Conservation (phyloP, 768 basidiomycete species). For the Pleurotus tuber-regium region DNA sequence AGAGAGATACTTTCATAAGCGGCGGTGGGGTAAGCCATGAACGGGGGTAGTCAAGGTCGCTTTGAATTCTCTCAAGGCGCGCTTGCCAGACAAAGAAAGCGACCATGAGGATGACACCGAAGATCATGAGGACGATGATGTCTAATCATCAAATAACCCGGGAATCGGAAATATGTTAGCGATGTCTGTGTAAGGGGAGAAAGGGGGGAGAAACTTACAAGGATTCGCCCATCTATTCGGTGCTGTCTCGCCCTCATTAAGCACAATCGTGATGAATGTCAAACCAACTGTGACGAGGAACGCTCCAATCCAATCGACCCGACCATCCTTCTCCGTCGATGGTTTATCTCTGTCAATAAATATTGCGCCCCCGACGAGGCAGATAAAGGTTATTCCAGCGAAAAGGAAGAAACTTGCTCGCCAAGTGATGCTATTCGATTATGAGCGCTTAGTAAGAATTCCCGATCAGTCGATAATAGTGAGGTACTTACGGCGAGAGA, state of each 20-base stretch:
- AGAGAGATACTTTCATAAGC: slow-evolving; percentile 60
- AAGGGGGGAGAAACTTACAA: slow-evolving; percentile 18
- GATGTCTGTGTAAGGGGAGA: slow-evolving; percentile 16
- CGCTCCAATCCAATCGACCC: slow-evolving; percentile 80
- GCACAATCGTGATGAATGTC: slow-evolving; percentile 68
- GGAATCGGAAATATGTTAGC: too few relatives aligned
- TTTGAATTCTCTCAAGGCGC: slow-evolving; percentile 47
- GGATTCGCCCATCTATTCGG: slow-evolving; percentile 57
- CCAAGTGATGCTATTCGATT: slow-evolving; percentile 51
- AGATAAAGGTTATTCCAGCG: slow-evolving; percentile 52
- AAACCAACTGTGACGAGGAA: slow-evolving; percentile 60
- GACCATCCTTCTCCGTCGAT: slow-evolving; percentile 36
- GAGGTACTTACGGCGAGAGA: slow-evolving; percentile 33
- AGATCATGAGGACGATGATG: slow-evolving; percentile 66
- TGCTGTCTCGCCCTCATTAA: slow-evolving; percentile 63
- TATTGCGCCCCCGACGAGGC: slow-evolving; percentile 50
- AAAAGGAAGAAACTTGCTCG: slow-evolving; percentile 59
- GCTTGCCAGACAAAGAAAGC: slow-evolving; percentile 67
- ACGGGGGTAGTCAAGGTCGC: slow-evolving; percentile 16
- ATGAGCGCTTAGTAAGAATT: background rate
- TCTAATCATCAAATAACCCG: slow-evolving; percentile 43
- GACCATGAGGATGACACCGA: slow-evolving; percentile 54
- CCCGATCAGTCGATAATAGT: background rate
- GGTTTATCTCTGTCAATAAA: slow-evolving; percentile 60
- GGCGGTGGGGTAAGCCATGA: slow-evolving; percentile 49